These are phyloP conservation scores for Trichomonas vaginalis DNA, from an alignment of 208 protist genomes.

Conservation along the genomic window DNA sequence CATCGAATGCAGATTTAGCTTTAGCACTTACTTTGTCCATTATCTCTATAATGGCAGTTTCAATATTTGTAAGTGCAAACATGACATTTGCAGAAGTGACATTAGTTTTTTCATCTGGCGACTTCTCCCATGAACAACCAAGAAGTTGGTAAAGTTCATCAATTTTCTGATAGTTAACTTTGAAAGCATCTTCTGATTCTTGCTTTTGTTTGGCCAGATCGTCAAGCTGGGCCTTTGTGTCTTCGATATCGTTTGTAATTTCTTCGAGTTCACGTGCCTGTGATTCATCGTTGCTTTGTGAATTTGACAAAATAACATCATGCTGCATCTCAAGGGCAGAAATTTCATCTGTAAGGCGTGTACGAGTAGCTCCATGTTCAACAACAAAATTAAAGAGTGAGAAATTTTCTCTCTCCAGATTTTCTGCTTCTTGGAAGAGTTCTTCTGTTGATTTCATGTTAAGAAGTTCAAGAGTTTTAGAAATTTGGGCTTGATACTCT, in stretches of 20 bases:
- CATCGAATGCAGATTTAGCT: not conserved
- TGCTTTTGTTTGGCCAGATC: not conserved
- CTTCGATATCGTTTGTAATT: not conserved
- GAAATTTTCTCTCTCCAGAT: not conserved
- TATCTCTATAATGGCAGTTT: not conserved
- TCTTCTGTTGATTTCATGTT: not conserved
- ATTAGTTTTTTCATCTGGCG: not conserved
- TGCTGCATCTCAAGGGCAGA: not conserved
- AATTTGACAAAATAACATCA: not conserved
- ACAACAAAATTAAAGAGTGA: not conserved
- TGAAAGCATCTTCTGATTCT: not conserved
- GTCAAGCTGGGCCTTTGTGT: not conserved
- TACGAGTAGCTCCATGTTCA: not conserved
- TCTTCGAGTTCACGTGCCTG: not conserved
- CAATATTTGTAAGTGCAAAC: not conserved
- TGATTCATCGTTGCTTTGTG: not conserved
- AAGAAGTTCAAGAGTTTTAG: not conserved
- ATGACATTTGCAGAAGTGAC: not conserved
- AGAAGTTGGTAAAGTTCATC: not conserved
- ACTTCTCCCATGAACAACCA: not conserved
- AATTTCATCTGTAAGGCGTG: not conserved
- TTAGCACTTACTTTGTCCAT: not conserved
- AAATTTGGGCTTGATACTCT: not conserved
- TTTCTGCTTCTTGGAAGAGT: not conserved
- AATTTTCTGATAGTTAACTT: not conserved